Conservation (phyloP, 305 asterid genomes). For the Ilex paraguariensis region DNA sequence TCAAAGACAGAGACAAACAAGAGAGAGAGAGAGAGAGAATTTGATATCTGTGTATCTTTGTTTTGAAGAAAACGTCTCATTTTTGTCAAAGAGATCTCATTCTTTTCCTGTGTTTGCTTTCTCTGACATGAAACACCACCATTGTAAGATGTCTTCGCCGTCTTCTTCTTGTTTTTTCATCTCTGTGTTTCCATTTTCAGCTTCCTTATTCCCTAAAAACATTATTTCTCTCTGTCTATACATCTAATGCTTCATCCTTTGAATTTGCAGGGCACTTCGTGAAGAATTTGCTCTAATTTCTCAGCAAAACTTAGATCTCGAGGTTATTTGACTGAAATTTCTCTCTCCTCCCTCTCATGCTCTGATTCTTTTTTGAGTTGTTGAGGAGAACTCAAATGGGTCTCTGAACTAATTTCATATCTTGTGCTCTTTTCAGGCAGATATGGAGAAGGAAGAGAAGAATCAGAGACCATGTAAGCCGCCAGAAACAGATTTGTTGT, state of each 20-base stretch:
- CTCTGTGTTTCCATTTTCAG: background rate
- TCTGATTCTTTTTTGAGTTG: background rate
- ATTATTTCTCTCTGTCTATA: background rate
- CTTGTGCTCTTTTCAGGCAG: background rate
- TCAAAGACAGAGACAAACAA: background rate
- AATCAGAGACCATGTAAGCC: slow-evolving; percentile 9
- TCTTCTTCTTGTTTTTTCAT: background rate
- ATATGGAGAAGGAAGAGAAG: slow-evolving; percentile 30
- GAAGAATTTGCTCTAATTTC: slow-evolving; percentile 5
- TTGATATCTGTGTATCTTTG: background rate
- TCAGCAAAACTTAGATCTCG: slow-evolving; percentile 9
- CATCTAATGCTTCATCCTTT: background rate
- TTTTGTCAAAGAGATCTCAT: background rate
- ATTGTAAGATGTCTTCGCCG: background rate
- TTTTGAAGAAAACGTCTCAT: background rate
- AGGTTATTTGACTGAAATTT: slow-evolving; percentile 4
- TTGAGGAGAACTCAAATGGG: background rate
- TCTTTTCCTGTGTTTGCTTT: too few species aligned
- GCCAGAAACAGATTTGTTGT: slow-evolving; percentile 28
- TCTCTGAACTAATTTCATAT: background rate
- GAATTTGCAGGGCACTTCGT: slow-evolving; percentile 1
- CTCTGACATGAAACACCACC: background rate
- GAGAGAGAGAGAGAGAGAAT: background rate
- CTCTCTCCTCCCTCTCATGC: background rate
- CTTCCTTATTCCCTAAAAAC: too few species aligned